Percentiles rank a stretch among this genome's conserved stretches.
These are phyloP conservation scores for Vitis cinerea DNA, from an alignment of 164 flowering plant genomes.

Conservation along the genomic window DNA sequence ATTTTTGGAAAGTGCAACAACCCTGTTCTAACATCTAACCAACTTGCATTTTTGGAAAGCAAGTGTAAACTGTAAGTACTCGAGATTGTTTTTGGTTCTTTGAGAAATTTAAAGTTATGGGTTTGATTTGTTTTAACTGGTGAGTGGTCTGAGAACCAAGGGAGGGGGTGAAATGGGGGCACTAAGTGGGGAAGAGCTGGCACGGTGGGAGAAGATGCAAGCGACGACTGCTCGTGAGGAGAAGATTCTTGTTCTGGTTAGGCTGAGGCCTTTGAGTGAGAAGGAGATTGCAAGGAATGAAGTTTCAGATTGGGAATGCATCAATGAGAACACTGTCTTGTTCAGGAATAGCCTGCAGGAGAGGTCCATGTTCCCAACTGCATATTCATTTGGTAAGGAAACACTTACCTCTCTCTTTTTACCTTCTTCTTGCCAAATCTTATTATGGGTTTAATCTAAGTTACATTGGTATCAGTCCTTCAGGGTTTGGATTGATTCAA, in stretches of 20 bases:
- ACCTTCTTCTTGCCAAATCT: neutral
- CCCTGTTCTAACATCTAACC: conserved; percentile 19
- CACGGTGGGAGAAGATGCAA: conserved; percentile 62
- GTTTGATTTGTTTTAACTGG: conserved; percentile 9
- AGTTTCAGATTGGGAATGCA: conserved; percentile 99
- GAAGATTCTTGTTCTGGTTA: conserved; percentile 88
- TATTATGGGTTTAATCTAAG: neutral
- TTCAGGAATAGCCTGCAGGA: conserved; percentile 87
- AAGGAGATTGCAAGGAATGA: conserved; percentile 72
- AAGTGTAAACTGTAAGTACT: conserved; percentile 15
- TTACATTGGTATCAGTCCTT: no score
- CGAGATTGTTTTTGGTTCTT: conserved; percentile 5
- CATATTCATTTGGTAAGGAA: conserved; percentile 78
- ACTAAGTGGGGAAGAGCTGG: conserved; percentile 64
- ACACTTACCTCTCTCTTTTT: neutral
- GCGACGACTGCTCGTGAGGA: conserved; percentile 45
- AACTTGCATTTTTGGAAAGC: conserved; percentile 17
- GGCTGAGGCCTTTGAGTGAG: conserved; percentile 93
- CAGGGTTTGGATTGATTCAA: no score
- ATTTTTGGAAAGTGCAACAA: conserved; percentile 24
- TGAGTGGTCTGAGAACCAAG: conserved; percentile 8
- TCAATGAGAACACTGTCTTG: conserved; percentile 78
- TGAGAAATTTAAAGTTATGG: conserved; percentile 17
- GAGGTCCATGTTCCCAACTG: conserved; percentile 80
- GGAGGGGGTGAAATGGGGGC: conserved; percentile 58